Percentiles rank a stretch among this genome's conserved stretches.
These are phyloP conservation scores for Teunomyces pallodes DNA, from an alignment of 805 yeast genomes.

Conservation along the genomic window DNA sequence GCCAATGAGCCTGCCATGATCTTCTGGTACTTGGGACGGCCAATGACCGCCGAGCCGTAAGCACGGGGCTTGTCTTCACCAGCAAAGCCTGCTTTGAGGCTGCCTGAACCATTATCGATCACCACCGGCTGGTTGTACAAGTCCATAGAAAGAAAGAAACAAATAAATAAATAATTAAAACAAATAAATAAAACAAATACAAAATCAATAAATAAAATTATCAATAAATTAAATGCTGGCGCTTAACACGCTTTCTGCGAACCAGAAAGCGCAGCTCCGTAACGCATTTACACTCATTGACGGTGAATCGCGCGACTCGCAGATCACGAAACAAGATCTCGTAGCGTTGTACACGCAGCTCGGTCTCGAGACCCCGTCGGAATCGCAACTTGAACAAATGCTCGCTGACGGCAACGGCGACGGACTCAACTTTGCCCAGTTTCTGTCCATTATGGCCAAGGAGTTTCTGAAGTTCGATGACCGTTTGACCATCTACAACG, in stretches of 20 bases:
- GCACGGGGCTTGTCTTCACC: constrained; percentile 82
- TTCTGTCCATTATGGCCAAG: constrained; percentile 58
- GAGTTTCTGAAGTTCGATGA: constrained; percentile 51
- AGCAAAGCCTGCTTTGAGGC: constrained; percentile 85
- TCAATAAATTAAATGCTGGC: constrained; percentile 18
- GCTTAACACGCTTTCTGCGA: constrained; percentile 49
- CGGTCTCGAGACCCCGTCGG: constrained; percentile 46
- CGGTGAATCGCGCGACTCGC: constrained; percentile 71
- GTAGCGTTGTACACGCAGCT: constrained; percentile 50
- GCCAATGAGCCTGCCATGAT: constrained; percentile 58
- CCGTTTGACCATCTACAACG: constrained; percentile 51
- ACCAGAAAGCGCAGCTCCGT: constrained; percentile 62
- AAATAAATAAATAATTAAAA: background rate
- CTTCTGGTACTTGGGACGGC: constrained; percentile 79
- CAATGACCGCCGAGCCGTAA: constrained; percentile 64
- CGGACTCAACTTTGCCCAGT: constrained; percentile 61
- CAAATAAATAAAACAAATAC: background rate
- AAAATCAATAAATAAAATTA: background rate
- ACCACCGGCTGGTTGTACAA: constrained; percentile 47
- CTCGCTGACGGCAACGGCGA: constrained; percentile 29
- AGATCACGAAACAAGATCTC: constrained; percentile 55
- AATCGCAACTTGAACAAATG: constrained; percentile 50
- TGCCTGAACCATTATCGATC: constrained; percentile 70
- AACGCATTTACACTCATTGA: constrained; percentile 80
- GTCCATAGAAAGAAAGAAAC: constrained; percentile 7